These are phyloP conservation scores for Phytophthora pistaciae DNA, from an alignment of 352 stramenopile species.

Conservation along the genomic window DNA sequence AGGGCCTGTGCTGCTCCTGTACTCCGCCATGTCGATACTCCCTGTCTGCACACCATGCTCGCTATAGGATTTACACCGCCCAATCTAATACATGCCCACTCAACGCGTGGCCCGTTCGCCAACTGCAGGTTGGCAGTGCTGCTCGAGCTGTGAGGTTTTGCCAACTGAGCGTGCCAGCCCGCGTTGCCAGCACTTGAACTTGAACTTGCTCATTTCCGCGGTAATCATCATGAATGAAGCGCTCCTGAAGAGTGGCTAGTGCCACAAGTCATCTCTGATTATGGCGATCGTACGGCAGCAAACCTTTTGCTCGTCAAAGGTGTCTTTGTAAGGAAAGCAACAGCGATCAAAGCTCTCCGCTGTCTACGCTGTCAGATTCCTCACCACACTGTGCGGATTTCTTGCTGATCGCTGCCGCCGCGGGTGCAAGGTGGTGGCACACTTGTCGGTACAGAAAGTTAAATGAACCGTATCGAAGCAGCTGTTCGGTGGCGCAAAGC, in stretches of 20 bases:
- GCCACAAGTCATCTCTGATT: constrained; percentile 19
- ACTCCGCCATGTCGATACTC: too few relatives aligned
- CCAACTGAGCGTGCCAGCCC: not conserved
- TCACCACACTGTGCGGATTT: not conserved
- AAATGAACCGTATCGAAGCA: constrained; percentile 9
- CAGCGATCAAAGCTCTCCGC: too few relatives aligned
- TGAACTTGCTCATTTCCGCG: constrained; percentile 12
- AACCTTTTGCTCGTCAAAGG: not conserved
- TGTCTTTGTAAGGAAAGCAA: too few relatives aligned
- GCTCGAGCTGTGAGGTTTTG: too few relatives aligned
- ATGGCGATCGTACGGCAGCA: not conserved
- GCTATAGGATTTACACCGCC: too few relatives aligned
- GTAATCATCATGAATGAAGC: constrained; percentile 44
- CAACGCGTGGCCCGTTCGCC: too few relatives aligned
- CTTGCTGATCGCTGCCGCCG: not conserved
- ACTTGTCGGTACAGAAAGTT: not conserved
- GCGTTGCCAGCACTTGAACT: constrained; percentile 23
- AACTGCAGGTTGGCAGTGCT: too few relatives aligned
- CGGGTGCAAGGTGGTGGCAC: not conserved
- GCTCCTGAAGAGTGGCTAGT: constrained; percentile 13
- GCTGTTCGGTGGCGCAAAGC: constrained; percentile 30
- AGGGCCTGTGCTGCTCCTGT: too few relatives aligned
- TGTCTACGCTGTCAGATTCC: not conserved
- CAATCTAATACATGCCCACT: too few relatives aligned
- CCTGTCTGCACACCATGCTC: too few relatives aligned